phyloP scores from a whole-genome alignment of 148 eudicot species.

The Polygonum maritimum region DNA sequence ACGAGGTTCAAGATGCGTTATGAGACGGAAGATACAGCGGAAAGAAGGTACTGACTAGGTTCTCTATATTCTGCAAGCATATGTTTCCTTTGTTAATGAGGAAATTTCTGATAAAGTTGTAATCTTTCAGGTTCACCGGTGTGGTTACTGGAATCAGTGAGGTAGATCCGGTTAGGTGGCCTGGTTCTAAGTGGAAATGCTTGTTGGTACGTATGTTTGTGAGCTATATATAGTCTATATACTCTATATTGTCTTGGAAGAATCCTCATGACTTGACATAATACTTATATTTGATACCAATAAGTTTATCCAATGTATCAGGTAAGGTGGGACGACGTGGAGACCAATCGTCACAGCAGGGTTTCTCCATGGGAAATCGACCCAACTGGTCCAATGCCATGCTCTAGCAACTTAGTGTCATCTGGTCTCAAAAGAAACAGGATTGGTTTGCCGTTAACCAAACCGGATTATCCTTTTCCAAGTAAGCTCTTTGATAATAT shows the following conservation, averaged over 20 bases:
- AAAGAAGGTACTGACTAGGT: constrained; percentile 48
- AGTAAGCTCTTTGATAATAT: constrained; percentile 26
- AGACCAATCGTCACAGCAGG: constrained; percentile 59
- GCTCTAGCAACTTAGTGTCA: constrained; percentile 39
- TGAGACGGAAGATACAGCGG: constrained; percentile 82
- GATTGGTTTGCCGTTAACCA: constrained; percentile 44
- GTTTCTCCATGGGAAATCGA: constrained; percentile 99
- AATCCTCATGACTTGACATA: neutral
- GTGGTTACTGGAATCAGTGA: constrained; percentile 69
- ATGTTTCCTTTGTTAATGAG: neutral
- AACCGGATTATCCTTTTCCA: constrained; percentile 56
- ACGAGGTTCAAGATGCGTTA: constrained; percentile 77
- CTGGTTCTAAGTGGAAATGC: constrained; percentile 95
- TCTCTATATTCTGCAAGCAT: neutral
- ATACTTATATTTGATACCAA: neutral
- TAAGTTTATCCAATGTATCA: constrained; percentile 20
- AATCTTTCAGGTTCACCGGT: constrained; percentile 57
- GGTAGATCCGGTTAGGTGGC: constrained; percentile 80
- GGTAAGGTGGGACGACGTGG: constrained; percentile 97
- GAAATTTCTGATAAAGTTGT: constrained; percentile 3
- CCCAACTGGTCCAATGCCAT: constrained; percentile 54
- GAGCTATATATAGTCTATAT: neutral
- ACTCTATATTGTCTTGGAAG: neutral
- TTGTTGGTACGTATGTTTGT: constrained; percentile 46
- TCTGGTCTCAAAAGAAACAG: constrained; percentile 73